These are phyloP conservation scores for Colletotrichum coccodes DNA, from an alignment of 2,329 filamentous ascomycete species.

Conservation along the genomic window DNA sequence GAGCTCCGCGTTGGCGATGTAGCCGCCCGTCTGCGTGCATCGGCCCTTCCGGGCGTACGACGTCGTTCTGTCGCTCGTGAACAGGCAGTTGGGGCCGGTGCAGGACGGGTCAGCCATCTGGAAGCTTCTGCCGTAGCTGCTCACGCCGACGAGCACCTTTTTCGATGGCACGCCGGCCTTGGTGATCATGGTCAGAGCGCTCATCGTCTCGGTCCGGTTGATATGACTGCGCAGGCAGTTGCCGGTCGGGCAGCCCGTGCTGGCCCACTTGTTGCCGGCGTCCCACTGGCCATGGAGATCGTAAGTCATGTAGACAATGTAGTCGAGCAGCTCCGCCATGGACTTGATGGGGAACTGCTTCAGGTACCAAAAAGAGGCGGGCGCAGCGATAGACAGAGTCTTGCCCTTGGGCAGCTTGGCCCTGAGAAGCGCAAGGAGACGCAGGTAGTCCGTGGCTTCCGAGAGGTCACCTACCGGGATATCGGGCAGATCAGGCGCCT, in stretches of 20 bases:
- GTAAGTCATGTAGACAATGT: slow-evolving; percentile 37
- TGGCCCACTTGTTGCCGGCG: slow-evolving; percentile 40
- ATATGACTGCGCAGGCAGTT: slow-evolving; percentile 47
- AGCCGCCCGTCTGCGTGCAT: no score
- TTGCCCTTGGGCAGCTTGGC: slow-evolving; percentile 27
- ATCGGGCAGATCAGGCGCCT: slow-evolving; percentile 14
- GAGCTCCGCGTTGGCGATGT: slow-evolving; percentile 42
- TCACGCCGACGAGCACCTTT: no score
- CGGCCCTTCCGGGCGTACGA: no score
- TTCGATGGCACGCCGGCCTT: no score
- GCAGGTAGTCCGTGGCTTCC: slow-evolving; percentile 44
- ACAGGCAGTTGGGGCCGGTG: no score
- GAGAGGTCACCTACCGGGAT: slow-evolving; percentile 39
- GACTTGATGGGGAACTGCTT: slow-evolving; percentile 36
- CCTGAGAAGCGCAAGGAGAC: not conserved
- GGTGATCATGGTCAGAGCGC: no score
- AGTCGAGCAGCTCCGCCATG: slow-evolving; percentile 35
- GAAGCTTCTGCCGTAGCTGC: no score
- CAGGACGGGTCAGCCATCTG: no score
- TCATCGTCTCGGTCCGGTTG: slow-evolving; percentile 48
- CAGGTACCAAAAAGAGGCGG: slow-evolving; percentile 37
- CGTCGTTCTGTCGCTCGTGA: no score
- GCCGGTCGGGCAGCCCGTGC: slow-evolving; percentile 39
- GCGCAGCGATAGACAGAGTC: slow-evolving; percentile 33
- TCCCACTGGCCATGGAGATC: slow-evolving; percentile 34